A percentile compares a stretch with the other conserved stretches of the same genome.
Evolutionary conservation across 164 flowering plant species (phyloP).

Genomic region (Vitis labrusca): DNA sequence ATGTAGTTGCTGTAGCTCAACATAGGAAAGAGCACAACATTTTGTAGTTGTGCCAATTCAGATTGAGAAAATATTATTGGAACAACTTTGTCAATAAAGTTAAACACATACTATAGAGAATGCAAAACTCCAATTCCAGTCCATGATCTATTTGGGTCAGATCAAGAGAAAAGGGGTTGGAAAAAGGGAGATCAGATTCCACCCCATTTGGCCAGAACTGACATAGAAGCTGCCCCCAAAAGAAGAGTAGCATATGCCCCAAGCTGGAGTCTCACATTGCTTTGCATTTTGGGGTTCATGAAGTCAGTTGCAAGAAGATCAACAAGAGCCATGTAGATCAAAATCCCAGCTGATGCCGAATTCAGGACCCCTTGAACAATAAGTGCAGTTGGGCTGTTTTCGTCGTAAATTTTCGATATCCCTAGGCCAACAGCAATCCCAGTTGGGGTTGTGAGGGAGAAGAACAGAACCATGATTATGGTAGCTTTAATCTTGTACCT

Average conservation of each 20-base stretch:
- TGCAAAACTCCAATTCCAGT: no score
- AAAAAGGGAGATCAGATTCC: no score
- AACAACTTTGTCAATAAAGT: no score
- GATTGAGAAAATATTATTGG: no score
- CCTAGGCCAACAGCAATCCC: conserved; percentile 39
- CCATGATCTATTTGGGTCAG: no score
- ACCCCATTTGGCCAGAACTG: conserved; percentile 34
- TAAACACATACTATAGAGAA: no score
- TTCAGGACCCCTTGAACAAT: conserved; percentile 31
- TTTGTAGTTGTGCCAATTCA: no score
- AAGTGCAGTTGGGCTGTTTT: conserved; percentile 16
- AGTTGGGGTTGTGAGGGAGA: conserved; percentile 36
- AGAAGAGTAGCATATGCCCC: conserved; percentile 24
- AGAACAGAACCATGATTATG: conserved; percentile 27
- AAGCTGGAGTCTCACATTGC: conserved; percentile 24
- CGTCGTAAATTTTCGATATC: conserved; percentile 18
- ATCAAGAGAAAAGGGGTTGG: no score
- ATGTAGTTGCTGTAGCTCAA: no score
- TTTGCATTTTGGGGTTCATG: conserved; percentile 26
- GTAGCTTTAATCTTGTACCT: conserved; percentile 19
- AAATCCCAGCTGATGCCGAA: conserved; percentile 37
- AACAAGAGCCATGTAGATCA: conserved; percentile 43
- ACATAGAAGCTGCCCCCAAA: conserved; percentile 32
- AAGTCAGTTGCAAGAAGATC: conserved; percentile 42
- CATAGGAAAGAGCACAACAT: no score